These are phyloP conservation scores for Diversispora eburnea DNA, from an alignment of 192 early-diverging fungal genomes.

Conservation along the genomic window DNA sequence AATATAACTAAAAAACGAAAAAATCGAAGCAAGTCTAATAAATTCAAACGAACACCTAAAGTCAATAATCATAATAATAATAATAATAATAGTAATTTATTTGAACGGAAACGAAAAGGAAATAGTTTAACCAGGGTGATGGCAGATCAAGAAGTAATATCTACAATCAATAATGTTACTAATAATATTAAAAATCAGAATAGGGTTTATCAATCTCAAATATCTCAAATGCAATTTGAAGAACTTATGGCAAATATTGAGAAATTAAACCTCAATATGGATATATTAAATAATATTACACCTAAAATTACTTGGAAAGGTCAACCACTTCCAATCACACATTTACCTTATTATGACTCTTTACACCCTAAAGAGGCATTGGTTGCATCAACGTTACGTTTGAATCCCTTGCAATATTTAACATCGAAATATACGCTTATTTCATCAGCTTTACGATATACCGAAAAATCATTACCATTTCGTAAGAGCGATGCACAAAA, in stretches of 20 bases:
- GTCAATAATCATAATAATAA: not conserved
- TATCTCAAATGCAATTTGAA: constrained; percentile 6
- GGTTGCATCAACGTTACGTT: constrained; percentile 75
- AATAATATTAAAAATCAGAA: not conserved
- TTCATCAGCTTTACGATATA: constrained; percentile 48
- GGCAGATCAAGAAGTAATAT: constrained; percentile 17
- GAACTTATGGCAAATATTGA: constrained; percentile 1
- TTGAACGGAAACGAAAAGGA: not conserved
- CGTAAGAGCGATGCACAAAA: constrained; percentile 91
- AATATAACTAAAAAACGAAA: not conserved
- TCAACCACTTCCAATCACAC: constrained; percentile 7
- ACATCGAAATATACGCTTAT: constrained; percentile 77
- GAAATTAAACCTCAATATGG: not conserved
- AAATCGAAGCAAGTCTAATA: not conserved
- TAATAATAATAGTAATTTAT: not conserved
- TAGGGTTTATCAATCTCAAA: not conserved
- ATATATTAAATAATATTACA: not conserved
- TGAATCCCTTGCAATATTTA: constrained; percentile 81
- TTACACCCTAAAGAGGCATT: constrained; percentile 64
- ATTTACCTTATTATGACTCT: constrained; percentile 37
- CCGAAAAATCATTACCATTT: constrained; percentile 48
- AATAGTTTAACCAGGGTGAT: constrained; percentile 19
- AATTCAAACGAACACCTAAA: not conserved
- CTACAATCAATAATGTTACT: not conserved
- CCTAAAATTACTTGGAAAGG: constrained; percentile 22